phyloP scores from a whole-genome alignment of 2,329 filamentous ascomycete species.

The Metarhizium guizhouense region DNA sequence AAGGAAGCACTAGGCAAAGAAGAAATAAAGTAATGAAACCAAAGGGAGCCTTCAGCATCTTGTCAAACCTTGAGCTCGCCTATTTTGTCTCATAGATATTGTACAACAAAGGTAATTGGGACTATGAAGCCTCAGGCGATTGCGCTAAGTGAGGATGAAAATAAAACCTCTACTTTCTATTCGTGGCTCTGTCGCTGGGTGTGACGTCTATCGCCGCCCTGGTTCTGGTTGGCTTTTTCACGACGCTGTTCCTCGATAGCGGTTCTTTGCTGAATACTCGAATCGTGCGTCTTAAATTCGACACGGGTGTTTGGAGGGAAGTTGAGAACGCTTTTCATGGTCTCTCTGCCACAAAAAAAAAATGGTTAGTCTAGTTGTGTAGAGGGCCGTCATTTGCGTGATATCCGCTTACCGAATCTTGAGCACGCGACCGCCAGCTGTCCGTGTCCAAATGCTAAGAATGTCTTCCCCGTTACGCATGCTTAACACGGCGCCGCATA shows the following conservation, averaged over 20 bases:
- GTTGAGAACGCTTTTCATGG: slow-evolving; percentile 80
- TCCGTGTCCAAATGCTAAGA: slow-evolving; percentile 94
- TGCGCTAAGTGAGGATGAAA: not conserved
- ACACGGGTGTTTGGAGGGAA: slow-evolving; percentile 86
- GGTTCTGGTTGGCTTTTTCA: slow-evolving; percentile 58
- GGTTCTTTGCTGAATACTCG: slow-evolving; percentile 85
- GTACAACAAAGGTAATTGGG: not conserved
- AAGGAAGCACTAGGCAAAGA: not conserved
- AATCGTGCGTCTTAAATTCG: slow-evolving; percentile 92
- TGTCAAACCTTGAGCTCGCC: not conserved
- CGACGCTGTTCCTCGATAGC: slow-evolving; percentile 87
- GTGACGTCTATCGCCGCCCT: slow-evolving; percentile 31
- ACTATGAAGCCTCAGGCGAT: not conserved
- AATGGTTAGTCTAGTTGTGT: not conserved
- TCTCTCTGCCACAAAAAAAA: slow-evolving; percentile 54
- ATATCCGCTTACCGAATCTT: slow-evolving; percentile 70
- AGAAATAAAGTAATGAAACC: not conserved
- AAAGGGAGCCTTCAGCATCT: not conserved
- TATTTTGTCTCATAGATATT: slow-evolving; percentile 1
- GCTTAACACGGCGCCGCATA: slow-evolving; percentile 90
- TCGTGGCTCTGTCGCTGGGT: slow-evolving; percentile 24
- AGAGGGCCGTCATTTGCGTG: not conserved
- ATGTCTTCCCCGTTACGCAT: slow-evolving; percentile 95
- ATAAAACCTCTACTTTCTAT: slow-evolving; percentile 9
- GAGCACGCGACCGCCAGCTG: slow-evolving; percentile 84